Evolutionary conservation across 495 filamentous ascomycete species (phyloP), one percentile per base, ranked within the genome.

Genomic region (Hypoxylon fragiforme): DNA sequence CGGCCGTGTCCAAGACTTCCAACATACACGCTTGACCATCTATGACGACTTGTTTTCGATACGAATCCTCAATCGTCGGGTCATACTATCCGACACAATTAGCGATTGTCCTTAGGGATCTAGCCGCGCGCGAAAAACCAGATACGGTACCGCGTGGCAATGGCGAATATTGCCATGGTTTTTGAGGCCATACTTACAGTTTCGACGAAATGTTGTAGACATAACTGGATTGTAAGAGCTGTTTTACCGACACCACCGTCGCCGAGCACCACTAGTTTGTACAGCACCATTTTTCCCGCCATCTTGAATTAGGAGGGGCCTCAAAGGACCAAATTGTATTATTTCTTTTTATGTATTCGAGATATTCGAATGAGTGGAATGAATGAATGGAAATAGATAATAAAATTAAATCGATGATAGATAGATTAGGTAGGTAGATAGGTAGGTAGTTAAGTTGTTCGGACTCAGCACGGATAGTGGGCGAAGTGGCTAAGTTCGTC

Each of bases 31-130:
- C 88, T 67, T 95, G 90, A 51, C 86, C 83, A 71, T 98, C 94
- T 69, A 97, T 97, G 55, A 97, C 92, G 48, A 96, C 92, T 75
- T 97, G 95, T 76, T 97, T 97, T 57, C 94, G 85, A 72, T 98
- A 98, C 12, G 92, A 97, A 63, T 98, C 90, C 75, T 95, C 90
- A 67, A 95, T 95, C 54, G 90, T 97, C 19, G 94, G 94, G 73
- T 98, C 94, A 71, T 98, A 98, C 69, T 81, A 43, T 45, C 14
- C 28, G 7, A 30, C 43, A 37, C 50, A 1, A 56, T 70, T 60
- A 71, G 70, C 62, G 26, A 54, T 32, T 19, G 20, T 37, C 13
- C 14, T 44, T 15, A n/a, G 28, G 30, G 13, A 14, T 24, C 16
- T 26, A 11, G 9, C 15, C 15, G 41, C 45, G 34, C 57, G 45